Base-by-base conservation (phyloP, 1,284 basidiomycete genomes). In the Pyrrhoderma lamaoense region DNA sequence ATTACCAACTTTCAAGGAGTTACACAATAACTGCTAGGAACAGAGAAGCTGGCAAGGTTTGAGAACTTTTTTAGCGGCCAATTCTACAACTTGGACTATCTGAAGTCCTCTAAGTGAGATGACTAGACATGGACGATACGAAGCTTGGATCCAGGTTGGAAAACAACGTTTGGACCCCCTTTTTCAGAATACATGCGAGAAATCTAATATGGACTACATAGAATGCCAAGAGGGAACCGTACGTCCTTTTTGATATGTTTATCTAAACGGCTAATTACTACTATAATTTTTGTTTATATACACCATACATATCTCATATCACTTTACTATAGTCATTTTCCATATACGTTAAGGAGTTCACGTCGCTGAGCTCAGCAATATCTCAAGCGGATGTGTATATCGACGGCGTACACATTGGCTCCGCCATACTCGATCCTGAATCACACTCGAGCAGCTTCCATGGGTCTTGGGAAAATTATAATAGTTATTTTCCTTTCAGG, bases 381-480 rank as follows among this genome's bases (percentile, higher is more conserved):
- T 39, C 49, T 8, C 27, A 42, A 7, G 49, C 23, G 25, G 49
- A 51, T 23, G 42, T 51, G 5, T 45, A 36, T 23, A 36, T 45
- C 5, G 49, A 51, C 21, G 49, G 34, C 9, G 18, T n/a, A 11
- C 31, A 45, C n/a, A 21, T 51, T 18, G 49, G 49, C 18, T 44
- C 27, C 9, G 19, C 49, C 3, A 38, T 51, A 16, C 42, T 51
- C 3, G 37, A 21, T n/a, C 42, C 49, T 8, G 19, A 16, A 8
- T 22, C 18, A 2, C 14, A 36, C 11, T 23, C 42, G 2, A 21
- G 18, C 16, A 27, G 36, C 5, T 51, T 51, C 31, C 18, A 22
- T 13, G 49, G 49, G 9, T 51, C 49, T 23, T 51, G 49, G 42
- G 1, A 44, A 14, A 21, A 51, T 37, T 34, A 23, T 2, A 16